Evolutionary conservation across 2,329 filamentous ascomycete genomes (phyloP).

Genomic region (Aspergillus oerlinghausenensis): DNA sequence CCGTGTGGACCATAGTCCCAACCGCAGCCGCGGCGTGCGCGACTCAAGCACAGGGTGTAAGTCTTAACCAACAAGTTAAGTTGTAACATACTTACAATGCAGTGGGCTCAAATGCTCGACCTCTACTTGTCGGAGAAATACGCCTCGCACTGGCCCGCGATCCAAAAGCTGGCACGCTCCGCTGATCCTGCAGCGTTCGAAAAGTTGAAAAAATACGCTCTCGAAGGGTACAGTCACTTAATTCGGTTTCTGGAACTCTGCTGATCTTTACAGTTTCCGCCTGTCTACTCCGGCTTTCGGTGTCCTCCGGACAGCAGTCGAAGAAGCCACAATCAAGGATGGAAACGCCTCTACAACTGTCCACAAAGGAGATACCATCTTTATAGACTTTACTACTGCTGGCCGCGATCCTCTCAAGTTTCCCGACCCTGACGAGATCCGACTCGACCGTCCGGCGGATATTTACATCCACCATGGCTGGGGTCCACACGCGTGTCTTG

Average conservation of each 20-base stretch:
- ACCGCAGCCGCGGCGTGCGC: slow-evolving; percentile 9
- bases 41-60: slow-evolving; percentile 9
- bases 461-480: slow-evolving; percentile 5
- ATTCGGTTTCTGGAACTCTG: neutral
- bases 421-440: neutral
- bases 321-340: slow-evolving; percentile 1
- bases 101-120: slow-evolving; percentile 12
- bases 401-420: slow-evolving; percentile 2
- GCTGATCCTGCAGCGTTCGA: slow-evolving; percentile 5
- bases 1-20: slow-evolving; percentile 8
- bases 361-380: slow-evolving; percentile 1
- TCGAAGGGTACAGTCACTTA: slow-evolving; percentile 4
- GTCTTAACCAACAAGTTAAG: neutral
- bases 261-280: slow-evolving; percentile 6
- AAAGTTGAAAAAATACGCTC: slow-evolving; percentile 9
- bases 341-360: neutral
- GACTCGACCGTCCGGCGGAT: slow-evolving; percentile 3
- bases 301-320: slow-evolving; percentile 5
- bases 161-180: slow-evolving; percentile 1
- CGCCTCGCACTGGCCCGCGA: slow-evolving; percentile 5
- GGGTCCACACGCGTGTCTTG: slow-evolving; percentile 4
- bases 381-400: slow-evolving; percentile 3
- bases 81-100: neutral
- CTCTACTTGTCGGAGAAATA: slow-evolving; percentile 10
- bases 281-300: slow-evolving; percentile 10